A percentile compares a stretch with the other conserved stretches of the same genome.
Conservation (phyloP, 179 eudicot genomes). For the Vitellaria paradoxa region DNA sequence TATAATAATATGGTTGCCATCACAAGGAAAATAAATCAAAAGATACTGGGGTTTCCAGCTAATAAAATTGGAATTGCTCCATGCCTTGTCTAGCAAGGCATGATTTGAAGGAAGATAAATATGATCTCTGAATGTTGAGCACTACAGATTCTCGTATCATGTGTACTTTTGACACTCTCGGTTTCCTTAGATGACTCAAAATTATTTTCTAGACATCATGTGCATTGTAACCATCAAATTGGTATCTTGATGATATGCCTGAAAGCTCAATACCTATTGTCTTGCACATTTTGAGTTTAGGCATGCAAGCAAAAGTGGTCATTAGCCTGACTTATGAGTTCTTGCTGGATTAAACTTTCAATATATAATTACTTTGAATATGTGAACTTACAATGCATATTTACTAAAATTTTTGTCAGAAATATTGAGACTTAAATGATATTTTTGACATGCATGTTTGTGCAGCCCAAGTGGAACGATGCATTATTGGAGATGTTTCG, state of each 20-base stretch:
- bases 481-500: conserved; percentile 89
- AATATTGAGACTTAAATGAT: conserved; percentile 7
- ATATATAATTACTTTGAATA: not conserved
- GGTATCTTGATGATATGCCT: not conserved
- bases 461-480: conserved; percentile 91
- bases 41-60: not conserved
- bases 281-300: no score
- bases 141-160: no score
- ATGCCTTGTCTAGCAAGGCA: not conserved
- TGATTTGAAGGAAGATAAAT: no score
- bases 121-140: no score
- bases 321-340: not conserved
- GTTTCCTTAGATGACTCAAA: not conserved
- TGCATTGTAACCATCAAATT: conserved; percentile 3
- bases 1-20: not conserved
- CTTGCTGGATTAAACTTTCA: not conserved
- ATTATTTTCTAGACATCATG: conserved; percentile 1
- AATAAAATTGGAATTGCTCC: not conserved
- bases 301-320: not conserved
- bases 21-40: not conserved
- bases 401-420: not conserved
- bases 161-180: no score
- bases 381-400: not conserved
- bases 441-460: conserved; percentile 18
- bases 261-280: not conserved